These are phyloP conservation scores for Ramalina intermedia DNA, from an alignment of 495 filamentous ascomycete genomes.

Conservation along the genomic window DNA sequence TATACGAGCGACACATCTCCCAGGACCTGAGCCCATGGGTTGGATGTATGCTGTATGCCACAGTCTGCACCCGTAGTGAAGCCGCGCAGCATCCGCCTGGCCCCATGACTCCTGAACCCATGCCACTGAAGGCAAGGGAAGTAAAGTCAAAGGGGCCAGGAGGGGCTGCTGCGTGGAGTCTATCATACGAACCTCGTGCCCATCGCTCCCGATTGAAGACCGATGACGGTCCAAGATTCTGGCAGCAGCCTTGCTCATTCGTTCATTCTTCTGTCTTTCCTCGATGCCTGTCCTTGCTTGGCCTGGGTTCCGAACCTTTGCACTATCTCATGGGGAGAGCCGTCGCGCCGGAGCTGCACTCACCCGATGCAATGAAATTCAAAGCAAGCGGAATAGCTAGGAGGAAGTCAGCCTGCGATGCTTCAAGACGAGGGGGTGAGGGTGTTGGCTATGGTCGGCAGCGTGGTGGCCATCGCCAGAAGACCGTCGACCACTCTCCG, in stretches of 20 bases:
- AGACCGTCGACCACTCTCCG: not conserved
- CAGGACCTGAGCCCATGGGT: conserved; percentile 18
- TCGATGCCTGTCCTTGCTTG: not conserved
- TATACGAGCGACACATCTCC: conserved; percentile 15
- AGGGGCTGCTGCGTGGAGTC: conserved; percentile 10
- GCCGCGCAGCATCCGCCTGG: conserved; percentile 36
- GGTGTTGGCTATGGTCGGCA: not conserved
- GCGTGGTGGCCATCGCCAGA: not conserved
- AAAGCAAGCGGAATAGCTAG: conserved; percentile 57
- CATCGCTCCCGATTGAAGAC: conserved; percentile 2
- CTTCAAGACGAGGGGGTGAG: not conserved
- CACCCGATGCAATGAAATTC: conserved; percentile 75
- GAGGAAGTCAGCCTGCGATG: conserved; percentile 12
- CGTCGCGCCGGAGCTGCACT: conserved; percentile 29
- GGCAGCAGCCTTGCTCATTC: not conserved
- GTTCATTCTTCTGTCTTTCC: not conserved
- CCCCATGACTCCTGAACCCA: conserved; percentile 8
- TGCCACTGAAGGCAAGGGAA: not conserved
- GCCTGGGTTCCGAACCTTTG: not conserved
- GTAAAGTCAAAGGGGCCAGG: not conserved
- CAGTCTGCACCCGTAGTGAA: conserved; percentile 76
- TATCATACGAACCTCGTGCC: conserved; percentile 35
- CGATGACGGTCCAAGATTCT: not conserved
- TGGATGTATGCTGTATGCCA: conserved; percentile 32
- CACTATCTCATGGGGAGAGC: too few species aligned